phyloP scores from a whole-genome alignment of 345 rosid species.

The Anacardium occidentale region DNA sequence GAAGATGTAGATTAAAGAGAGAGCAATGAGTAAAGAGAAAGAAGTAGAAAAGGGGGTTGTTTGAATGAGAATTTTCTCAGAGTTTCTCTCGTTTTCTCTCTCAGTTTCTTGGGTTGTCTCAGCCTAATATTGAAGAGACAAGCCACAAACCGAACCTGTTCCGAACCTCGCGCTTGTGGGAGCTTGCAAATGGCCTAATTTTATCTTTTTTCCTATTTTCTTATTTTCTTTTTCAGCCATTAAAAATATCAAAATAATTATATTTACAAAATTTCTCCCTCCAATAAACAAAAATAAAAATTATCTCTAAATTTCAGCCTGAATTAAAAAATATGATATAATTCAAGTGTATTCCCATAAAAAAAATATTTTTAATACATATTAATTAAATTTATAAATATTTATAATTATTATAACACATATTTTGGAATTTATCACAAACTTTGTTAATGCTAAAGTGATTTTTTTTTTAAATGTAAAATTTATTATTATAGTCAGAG shows the following conservation, averaged over 20 bases:
- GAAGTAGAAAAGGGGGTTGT: slow-evolving; percentile 19
- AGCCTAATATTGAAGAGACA: slow-evolving; percentile 39
- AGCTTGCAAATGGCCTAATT: slow-evolving; percentile 37
- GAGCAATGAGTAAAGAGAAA: neutral
- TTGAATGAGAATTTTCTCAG: slow-evolving; percentile 26
- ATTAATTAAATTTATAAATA: too few species aligned
- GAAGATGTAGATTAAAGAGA: slow-evolving; percentile 13
- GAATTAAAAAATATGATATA: too few species aligned
- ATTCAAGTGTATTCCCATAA: too few species aligned
- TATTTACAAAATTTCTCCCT: neutral
- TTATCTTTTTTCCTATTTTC: slow-evolving; percentile 7
- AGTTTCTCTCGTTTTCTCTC: slow-evolving; percentile 40
- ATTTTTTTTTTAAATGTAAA: too few species aligned
- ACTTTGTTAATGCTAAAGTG: too few species aligned
- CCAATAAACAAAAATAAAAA: too few species aligned
- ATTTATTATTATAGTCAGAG: too few species aligned
- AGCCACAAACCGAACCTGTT: slow-evolving; percentile 57
- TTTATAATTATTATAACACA: too few species aligned
- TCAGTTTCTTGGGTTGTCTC: slow-evolving; percentile 11
- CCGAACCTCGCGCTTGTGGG: slow-evolving; percentile 51
- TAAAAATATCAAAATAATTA: neutral
- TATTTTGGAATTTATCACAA: too few species aligned
- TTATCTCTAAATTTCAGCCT: too few species aligned
- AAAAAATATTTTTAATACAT: too few species aligned
- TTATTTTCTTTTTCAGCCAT: slow-evolving; percentile 9